Conservation (phyloP, 371 early-diverging fungal species). For the Basidiobolus meristosporus region DNA sequence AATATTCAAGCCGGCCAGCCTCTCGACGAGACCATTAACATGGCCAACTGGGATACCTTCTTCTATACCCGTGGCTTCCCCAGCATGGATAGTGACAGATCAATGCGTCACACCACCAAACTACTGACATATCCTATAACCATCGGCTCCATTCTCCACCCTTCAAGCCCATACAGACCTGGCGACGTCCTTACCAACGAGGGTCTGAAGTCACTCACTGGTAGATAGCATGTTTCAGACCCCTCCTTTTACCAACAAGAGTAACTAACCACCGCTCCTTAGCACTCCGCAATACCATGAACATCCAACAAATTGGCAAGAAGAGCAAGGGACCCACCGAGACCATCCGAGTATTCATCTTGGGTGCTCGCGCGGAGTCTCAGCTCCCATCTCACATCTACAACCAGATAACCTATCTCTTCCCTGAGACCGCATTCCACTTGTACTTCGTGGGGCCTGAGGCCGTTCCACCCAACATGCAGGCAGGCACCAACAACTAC, state of each 20-base stretch:
- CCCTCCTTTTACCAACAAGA: background rate
- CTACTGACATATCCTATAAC: conserved; percentile 66
- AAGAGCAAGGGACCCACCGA: background rate
- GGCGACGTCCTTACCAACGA: conserved; percentile 49
- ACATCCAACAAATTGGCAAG: background rate
- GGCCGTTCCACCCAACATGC: conserved; percentile 29
- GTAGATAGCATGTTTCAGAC: conserved; percentile 8
- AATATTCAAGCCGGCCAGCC: conserved; percentile 33
- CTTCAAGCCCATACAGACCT: conserved; percentile 47
- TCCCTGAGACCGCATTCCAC: conserved; percentile 58
- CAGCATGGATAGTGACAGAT: conserved; percentile 46
- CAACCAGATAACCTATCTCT: conserved; percentile 54
- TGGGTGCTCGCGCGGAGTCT: conserved; percentile 66
- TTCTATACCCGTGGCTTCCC: conserved; percentile 68
- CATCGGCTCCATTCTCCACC: conserved; percentile 55
- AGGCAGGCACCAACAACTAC: conserved; percentile 17
- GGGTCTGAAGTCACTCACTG: conserved; percentile 44
- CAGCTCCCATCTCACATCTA: conserved; percentile 59
- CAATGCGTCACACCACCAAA: conserved; percentile 66
- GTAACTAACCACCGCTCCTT: background rate
- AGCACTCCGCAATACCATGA: background rate
- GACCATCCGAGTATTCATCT: conserved; percentile 45
- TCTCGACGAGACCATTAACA: conserved; percentile 56
- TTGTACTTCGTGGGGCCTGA: conserved; percentile 73
- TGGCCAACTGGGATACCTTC: conserved; percentile 66